These are phyloP conservation scores for Epichloe sylvatica DNA, from an alignment of 2,329 filamentous ascomycete species.

Conservation along the genomic window DNA sequence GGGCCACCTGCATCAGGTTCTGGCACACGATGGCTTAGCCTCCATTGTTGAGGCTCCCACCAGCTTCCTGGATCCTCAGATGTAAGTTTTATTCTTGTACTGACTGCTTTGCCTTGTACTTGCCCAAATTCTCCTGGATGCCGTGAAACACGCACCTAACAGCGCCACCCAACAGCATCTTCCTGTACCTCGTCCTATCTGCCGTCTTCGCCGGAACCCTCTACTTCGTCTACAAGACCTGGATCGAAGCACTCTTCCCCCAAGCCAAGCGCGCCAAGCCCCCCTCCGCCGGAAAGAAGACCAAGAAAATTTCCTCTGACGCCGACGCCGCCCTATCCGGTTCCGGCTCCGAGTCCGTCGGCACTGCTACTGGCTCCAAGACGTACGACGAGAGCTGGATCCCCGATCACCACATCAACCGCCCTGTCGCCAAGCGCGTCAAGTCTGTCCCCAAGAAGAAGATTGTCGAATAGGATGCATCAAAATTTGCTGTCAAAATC, in stretches of 20 bases:
- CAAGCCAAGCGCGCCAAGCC: conserved; percentile 61
- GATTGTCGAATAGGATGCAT: conserved; percentile 15
- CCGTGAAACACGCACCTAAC: not conserved
- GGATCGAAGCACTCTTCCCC: conserved; percentile 91
- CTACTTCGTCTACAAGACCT: conserved; percentile 97
- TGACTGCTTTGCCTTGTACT: no score
- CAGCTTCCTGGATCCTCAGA: conserved; percentile 87
- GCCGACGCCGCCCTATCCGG: conserved; percentile 49
- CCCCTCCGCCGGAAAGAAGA: conserved; percentile 32
- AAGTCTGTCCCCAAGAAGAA: conserved; percentile 43
- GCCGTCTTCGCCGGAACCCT: conserved; percentile 63
- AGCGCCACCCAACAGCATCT: conserved; percentile 49
- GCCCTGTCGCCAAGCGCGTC: conserved; percentile 57
- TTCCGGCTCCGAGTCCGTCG: conserved; percentile 56
- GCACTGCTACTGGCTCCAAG: conserved; percentile 54
- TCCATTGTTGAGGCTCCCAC: conserved; percentile 80
- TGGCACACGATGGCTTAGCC: conserved; percentile 70
- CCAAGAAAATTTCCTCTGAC: conserved; percentile 52
- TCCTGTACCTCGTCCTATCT: conserved; percentile 87
- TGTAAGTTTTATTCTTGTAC: conserved; percentile 43
- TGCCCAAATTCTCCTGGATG: no score
- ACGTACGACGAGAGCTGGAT: conserved; percentile 91
- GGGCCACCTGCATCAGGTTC: conserved; percentile 59
- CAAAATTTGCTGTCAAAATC: not conserved
- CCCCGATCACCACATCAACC: conserved; percentile 74